Base-by-base conservation (phyloP, 345 rosid genomes). In the Arabidopsis thaliana region DNA sequence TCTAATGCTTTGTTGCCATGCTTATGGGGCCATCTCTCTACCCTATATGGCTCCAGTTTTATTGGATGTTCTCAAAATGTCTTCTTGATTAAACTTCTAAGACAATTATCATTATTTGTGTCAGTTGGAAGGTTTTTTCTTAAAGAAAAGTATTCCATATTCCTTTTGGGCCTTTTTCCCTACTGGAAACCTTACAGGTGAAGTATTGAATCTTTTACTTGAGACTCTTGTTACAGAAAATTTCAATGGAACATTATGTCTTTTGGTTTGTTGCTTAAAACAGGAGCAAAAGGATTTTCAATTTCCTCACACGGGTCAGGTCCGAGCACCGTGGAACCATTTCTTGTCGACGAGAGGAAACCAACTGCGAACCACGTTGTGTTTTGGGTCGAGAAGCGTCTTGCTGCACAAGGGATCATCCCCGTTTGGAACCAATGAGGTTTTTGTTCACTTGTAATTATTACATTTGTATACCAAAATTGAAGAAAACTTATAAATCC, bases 121-220 rank as follows among this genome's bases (percentile, higher is more conserved):
- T 23, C 84, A 92, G 97, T 74, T 95, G 59, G 97, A 90, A 75
- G 99, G 99, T 9, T 95, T 81, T 36, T 90, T 95, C 74, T 23
- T 77, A 23, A 89, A 88, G 85, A 83, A 86, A 56, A 84, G 83
- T 20, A 84, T 55, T 60, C 90, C 81, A 10, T 72, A 89, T 75
- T 77, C 86, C 3, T 95, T 92, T 33, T 95, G 99, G 99, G 99
- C 97, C 0, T 95, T 95, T 82, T 95, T 95, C 78, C 93, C 96
- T 2, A 70, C 33, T 7, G 97, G 97, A 53, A 82, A 48, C 62
- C 86, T 95, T 53, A 83, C 87, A 78, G 98, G 97, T 86, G 0
- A 28, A 28, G 3, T 0, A 28, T 28, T 28, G 32, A 28, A 28
- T 28, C 32, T 28, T 36, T 36, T 36, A 5, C 8, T 36, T 36